These are phyloP conservation scores for Phytophthora quininea DNA, from an alignment of 352 stramenopile species.

Conservation along the genomic window DNA sequence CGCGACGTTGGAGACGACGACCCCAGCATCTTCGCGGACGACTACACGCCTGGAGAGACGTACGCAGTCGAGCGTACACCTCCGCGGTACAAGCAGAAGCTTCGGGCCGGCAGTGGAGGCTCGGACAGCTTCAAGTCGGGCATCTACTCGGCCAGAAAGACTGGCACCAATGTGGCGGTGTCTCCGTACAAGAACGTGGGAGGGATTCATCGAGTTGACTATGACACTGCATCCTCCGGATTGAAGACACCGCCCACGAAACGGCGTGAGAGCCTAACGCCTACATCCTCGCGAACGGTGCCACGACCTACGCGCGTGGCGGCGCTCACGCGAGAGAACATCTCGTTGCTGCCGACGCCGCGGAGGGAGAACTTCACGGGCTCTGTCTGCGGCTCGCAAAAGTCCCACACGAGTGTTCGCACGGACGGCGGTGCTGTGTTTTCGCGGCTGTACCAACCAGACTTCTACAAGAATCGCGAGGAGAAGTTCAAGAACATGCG, in stretches of 20 bases:
- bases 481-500: constrained; percentile 67
- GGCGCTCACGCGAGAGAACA: constrained; percentile 80
- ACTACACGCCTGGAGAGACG: constrained; percentile 27
- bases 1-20: constrained; percentile 45
- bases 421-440: constrained; percentile 85
- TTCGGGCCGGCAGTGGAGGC: constrained; percentile 16
- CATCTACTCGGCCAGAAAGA: constrained; percentile 37
- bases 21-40: constrained; percentile 37
- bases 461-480: constrained; percentile 83
- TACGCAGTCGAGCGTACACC: constrained; percentile 27
- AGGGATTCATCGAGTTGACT: constrained; percentile 18
- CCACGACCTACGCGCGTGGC: constrained; percentile 57
- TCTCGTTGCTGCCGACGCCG: constrained; percentile 70
- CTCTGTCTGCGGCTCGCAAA: constrained; percentile 74
- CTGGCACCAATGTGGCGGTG: constrained; percentile 27
- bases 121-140: constrained; percentile 34
- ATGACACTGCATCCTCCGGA: constrained; percentile 15
- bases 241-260: constrained; percentile 46
- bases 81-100: constrained; percentile 30
- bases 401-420: constrained; percentile 73
- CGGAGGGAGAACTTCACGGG: constrained; percentile 47
- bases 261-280: constrained; percentile 22
- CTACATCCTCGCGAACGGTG: constrained; percentile 27
- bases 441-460: constrained; percentile 81
- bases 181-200: constrained; percentile 40